A percentile compares a stretch with the other conserved stretches of the same genome.
phyloP scores from a whole-genome alignment of 306 rosid genomes.

The Cucumis cinereus region DNA sequence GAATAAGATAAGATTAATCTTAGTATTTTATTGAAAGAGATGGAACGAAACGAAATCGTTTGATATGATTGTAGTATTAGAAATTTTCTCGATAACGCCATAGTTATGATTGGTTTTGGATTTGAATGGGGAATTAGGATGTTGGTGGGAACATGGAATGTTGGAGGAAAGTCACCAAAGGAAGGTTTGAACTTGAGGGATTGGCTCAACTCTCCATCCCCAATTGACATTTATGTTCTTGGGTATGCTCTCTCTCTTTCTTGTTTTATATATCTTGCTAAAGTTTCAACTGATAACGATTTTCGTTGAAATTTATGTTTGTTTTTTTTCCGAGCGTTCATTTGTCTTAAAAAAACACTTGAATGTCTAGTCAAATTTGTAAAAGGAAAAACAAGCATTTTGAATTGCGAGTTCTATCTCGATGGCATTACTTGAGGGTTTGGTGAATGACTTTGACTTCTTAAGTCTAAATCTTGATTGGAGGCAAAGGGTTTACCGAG shows the following conservation, averaged over 20 bases:
- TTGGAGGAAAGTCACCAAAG: conserved; percentile 83
- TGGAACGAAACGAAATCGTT: not conserved
- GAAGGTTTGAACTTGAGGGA: conserved; percentile 44
- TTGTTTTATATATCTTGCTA: too few species aligned
- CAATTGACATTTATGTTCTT: conserved; percentile 57
- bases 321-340: too few species aligned
- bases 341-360: too few species aligned
- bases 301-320: too few species aligned
- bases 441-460: not conserved
- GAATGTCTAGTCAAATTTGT: accelerated
- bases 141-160: conserved; percentile 96
- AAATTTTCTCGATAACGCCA: not conserved
- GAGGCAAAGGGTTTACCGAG: not conserved
- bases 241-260: conserved; percentile 34
- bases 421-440: too few species aligned
- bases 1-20: too few species aligned
- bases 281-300: not conserved
- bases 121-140: conserved; percentile 23
- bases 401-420: too few species aligned
- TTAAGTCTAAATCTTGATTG: not conserved
- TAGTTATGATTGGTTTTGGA: not conserved
- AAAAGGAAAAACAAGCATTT: too few species aligned
- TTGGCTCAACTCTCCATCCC: conserved; percentile 57
- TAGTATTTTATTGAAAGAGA: not conserved
- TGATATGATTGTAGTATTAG: not conserved